Conservation (phyloP, 768 basidiomycete genomes). For the Suillus cothurnatus region DNA sequence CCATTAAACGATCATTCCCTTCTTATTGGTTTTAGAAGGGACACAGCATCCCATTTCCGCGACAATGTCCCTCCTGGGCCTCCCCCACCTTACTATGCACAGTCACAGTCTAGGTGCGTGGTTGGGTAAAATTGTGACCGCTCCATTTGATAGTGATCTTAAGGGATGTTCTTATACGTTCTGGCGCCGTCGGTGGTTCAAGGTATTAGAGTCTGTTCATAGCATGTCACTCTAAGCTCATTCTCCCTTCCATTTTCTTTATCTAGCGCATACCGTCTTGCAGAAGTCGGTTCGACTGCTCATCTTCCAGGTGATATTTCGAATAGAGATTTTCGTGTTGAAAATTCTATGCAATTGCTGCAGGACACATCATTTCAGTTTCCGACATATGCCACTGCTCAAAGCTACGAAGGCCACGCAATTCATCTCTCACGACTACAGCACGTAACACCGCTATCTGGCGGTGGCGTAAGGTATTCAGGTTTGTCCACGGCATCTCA, state of each 20-base stretch:
- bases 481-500: not conserved
- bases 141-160: not conserved
- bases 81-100: not conserved
- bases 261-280: not conserved
- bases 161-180: not conserved
- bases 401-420: not conserved
- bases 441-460: too few relatives aligned
- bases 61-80: not conserved
- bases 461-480: not conserved
- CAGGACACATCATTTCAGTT: not conserved
- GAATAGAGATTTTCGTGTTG: not conserved
- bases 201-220: not conserved
- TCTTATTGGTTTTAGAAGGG: not conserved
- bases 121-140: not conserved
- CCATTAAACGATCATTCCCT: not conserved
- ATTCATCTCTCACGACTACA: not conserved
- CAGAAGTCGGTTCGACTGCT: not conserved
- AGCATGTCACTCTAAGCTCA: not conserved
- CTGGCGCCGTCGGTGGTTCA: not conserved
- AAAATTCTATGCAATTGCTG: not conserved
- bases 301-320: not conserved
- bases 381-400: not conserved
- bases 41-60: not conserved
- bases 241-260: too few relatives aligned
- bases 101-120: constrained; percentile 3